Evolutionary conservation across 2,329 filamentous ascomycete genomes (phyloP).

Genomic region (Beauveria varroae): DNA sequence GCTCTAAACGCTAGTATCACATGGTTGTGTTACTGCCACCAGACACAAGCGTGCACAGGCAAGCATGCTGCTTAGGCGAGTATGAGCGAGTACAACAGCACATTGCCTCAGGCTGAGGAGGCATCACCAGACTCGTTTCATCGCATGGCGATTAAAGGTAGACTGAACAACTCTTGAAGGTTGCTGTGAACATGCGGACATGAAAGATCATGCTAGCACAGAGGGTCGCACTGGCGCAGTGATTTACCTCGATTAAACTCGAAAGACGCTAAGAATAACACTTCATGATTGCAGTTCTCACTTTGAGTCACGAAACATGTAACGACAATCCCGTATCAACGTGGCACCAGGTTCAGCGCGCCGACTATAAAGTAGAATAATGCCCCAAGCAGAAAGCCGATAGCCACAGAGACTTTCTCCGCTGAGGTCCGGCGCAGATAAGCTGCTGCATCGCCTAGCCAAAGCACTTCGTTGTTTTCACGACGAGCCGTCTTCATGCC

Average conservation of each 20-base stretch:
- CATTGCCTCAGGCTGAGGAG: neutral
- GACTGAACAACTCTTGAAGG: neutral
- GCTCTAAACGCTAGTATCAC: neutral
- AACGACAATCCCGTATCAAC: neutral
- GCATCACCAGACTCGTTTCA: neutral
- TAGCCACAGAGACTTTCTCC: constrained; percentile 25
- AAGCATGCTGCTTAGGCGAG: neutral
- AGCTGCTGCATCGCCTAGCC: constrained; percentile 31
- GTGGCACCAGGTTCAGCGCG: neutral
- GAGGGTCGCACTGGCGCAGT: neutral
- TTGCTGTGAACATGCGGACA: neutral
- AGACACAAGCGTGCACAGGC: neutral
- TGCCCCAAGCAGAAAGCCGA: constrained; percentile 23
- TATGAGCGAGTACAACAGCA: neutral
- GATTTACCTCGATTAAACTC: too few species aligned
- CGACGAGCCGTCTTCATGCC: constrained; percentile 47
- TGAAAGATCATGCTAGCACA: neutral
- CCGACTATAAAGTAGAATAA: constrained; percentile 11
- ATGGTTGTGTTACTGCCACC: neutral
- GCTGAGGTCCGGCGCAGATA: constrained; percentile 19
- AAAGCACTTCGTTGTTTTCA: constrained; percentile 39
- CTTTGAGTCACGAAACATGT: neutral
- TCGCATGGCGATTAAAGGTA: neutral
- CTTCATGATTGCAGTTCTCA: neutral
- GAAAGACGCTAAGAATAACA: neutral